phyloP scores from a whole-genome alignment of 495 filamentous ascomycete species.

The Tuber umbilicatum region DNA sequence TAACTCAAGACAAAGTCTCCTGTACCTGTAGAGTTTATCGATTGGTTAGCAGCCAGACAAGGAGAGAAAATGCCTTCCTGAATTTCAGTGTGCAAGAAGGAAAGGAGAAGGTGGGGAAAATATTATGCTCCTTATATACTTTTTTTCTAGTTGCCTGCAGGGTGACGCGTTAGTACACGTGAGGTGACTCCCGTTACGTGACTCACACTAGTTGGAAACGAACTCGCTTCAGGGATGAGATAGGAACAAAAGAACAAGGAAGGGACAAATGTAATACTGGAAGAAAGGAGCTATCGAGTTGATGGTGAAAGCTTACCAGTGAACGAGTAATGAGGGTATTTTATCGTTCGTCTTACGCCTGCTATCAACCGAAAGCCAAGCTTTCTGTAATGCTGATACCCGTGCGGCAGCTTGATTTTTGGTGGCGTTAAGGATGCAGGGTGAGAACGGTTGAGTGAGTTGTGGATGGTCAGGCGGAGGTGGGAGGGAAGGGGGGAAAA shows the following conservation, averaged over 20 bases:
- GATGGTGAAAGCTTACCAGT: not conserved
- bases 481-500: not conserved
- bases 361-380: not conserved
- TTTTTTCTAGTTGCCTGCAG: not conserved
- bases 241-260: not conserved
- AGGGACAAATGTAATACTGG: not conserved
- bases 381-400: not conserved
- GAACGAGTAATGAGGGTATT: not conserved
- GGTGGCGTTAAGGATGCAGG: not conserved
- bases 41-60: not conserved
- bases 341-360: not conserved
- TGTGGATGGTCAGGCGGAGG: not conserved
- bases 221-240: not conserved
- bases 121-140: slow-evolving; percentile 1
- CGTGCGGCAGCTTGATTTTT: not conserved
- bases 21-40: not conserved
- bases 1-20: not conserved
- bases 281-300: not conserved
- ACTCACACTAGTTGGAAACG: not conserved
- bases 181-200: not conserved
- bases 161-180: not conserved
- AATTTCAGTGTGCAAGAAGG: slow-evolving; percentile 9
- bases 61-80: not conserved
- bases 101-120: slow-evolving; percentile 46
- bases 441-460: not conserved